Conservation (phyloP, 345 rosid genomes). For the Acer yangbiense region DNA sequence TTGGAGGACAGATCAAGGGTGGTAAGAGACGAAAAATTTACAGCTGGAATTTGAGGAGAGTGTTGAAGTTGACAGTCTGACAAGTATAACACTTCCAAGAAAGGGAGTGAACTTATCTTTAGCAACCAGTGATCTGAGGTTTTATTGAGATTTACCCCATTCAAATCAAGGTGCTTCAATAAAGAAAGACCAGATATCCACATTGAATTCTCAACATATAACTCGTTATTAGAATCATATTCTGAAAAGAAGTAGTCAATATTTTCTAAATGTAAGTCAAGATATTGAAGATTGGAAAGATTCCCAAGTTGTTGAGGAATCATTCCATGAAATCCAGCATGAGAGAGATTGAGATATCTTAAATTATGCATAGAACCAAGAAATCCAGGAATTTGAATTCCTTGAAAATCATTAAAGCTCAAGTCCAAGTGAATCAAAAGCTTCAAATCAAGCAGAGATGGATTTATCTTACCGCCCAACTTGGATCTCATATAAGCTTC, state of each 20-base stretch:
- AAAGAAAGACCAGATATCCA: constrained; percentile 1
- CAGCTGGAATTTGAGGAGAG: neutral
- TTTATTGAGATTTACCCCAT: neutral
- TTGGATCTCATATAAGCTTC: too few species aligned
- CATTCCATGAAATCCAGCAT: neutral
- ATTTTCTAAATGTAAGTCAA: constrained; percentile 20
- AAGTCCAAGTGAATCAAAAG: too few species aligned
- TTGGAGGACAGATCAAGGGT: constrained; percentile 27
- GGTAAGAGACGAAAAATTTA: constrained; percentile 26
- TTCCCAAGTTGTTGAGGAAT: too few species aligned
- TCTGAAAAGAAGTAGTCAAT: too few species aligned
- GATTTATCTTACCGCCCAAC: neutral
- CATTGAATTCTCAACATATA: constrained; percentile 12
- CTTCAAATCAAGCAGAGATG: neutral
- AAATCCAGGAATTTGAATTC: neutral
- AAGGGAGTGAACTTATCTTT: neutral
- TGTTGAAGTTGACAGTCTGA: neutral
- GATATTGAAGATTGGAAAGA: constrained; percentile 18
- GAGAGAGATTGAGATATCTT: constrained; percentile 1
- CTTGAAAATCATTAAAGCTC: too few species aligned
- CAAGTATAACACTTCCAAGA: neutral
- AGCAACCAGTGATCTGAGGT: neutral
- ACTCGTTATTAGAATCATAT: too few species aligned
- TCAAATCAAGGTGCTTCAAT: neutral
- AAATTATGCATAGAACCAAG: neutral